Base-by-base conservation (phyloP, 2,329 filamentous ascomycete genomes). In the Xylariaceae sp. region DNA sequence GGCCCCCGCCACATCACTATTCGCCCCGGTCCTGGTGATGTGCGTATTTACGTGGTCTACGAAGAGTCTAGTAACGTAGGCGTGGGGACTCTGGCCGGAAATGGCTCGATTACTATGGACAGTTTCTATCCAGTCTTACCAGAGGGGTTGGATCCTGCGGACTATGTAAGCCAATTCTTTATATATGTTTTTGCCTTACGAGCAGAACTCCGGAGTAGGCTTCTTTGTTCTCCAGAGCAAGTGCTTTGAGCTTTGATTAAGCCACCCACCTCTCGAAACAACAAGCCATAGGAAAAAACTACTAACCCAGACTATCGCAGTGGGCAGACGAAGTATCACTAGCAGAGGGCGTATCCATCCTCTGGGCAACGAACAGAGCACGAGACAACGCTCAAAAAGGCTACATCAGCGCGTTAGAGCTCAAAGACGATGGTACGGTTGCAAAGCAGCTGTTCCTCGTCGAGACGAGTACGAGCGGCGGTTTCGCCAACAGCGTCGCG, bases 271-370 rank as follows among this genome's bases (percentile, higher is more conserved):
- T n/a, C n/a, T n/a, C n/a, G n/a, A n/a, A n/a, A n/a, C n/a, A n/a
- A n/a, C n/a, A n/a, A n/a, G n/a, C 22, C 22, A 28, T 28, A 7
- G 7, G 22, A 5, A 28, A 28, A 28, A 4, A 28, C 22, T 28
- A 28, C 22, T 28, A 7, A 28, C 22, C 7, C 7, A 28, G 22
- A 28, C 22, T 28, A 28, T 5, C 7, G 22, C 22, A 28, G 57
- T 69, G 67, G 66, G 66, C 64, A 9, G 67, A 69, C 51, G 66
- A 68, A 57, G 63, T 69, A 31, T 61, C 65, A 0, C 44, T 70
- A 2, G 68, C 66, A 2, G 58, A 44, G 43, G 58, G 45, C 31
- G 59, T 55, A 31, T 56, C 47, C 42, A 68, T 64, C 48, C 61
- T 70, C 7, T 71, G 67, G 66, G 65, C 66, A 11, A 66, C 58